Base-by-base conservation (phyloP, 352 stramenopile species). In the Phytophthora cactorum region DNA sequence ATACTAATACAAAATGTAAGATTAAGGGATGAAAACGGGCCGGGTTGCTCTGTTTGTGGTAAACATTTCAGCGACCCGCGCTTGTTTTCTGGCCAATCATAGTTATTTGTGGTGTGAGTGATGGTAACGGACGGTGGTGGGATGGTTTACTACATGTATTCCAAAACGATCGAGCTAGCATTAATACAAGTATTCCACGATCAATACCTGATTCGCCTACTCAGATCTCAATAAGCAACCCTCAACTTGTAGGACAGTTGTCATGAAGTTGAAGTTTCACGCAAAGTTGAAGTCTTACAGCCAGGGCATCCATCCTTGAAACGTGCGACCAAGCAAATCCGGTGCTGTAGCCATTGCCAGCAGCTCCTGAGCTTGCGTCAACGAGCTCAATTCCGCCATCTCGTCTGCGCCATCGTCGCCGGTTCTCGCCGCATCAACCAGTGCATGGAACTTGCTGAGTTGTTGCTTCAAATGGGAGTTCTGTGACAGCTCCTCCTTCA, bases 231-330 rank as follows among this genome's bases (percentile, higher is more conserved):
- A 39, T 10, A 6, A 39, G 34, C 34, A 14, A 39, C 34, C 4
- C 12, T 6, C 34, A 39, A 39, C 34, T 6, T 39, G 34, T 4
- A 12, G 10, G 9, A 39, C 22, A 22, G 22, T 22, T 39, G 34
- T 12, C 12, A 9, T 9, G 10, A 39, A 39, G 4, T 12, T 39
- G 34, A 39, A 39, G 34, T 12, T 39, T n/a, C 12, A n/a, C 12
- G n/a, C 12, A n/a, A n/a, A 43, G 36, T 43, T 17, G 36, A 43
- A 36, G 36, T 12, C 34, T 56, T 59, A 78, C 10, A 92, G 74
- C 86, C 86, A 93, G 53, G 86, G 82, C 84, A 91, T 95, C 86
- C 86, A 95, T 2, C 84, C 86, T 52, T 91, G 84, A 51, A 90
- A 95, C 2, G 84, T 95, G 22, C 87, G 82, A 3, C 87, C 86